Evolutionary conservation across 192 early-diverging fungal genomes (phyloP).

Genomic region (Anaeromyces robustus): DNA sequence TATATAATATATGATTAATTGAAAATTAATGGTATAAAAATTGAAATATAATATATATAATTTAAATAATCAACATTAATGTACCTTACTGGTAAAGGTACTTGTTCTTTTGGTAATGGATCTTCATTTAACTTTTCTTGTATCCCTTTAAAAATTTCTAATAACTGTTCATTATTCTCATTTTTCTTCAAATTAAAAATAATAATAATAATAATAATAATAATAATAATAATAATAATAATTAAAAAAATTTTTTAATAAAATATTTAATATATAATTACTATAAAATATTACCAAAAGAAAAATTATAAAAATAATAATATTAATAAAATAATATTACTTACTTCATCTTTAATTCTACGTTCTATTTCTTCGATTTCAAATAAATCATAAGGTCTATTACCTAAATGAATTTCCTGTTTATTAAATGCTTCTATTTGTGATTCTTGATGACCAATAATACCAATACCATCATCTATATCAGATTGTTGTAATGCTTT

Average conservation of each 20-base stretch:
- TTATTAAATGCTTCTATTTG: slow-evolving; percentile 69
- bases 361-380: slow-evolving; percentile 72
- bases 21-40: background rate
- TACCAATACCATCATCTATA: slow-evolving; percentile 49
- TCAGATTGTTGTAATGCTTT: slow-evolving; percentile 13
- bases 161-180: slow-evolving; percentile 15
- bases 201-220: slow-evolving; percentile 4
- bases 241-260: background rate
- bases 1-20: background rate
- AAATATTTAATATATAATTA: no score
- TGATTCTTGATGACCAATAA: slow-evolving; percentile 49
- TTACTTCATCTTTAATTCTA: slow-evolving; percentile 49
- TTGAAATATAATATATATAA: background rate
- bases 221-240: slow-evolving; percentile 8
- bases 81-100: slow-evolving; percentile 56
- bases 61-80: slow-evolving; percentile 2
- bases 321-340: background rate
- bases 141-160: slow-evolving; percentile 36
- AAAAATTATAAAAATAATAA: slow-evolving; percentile 5
- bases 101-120: slow-evolving; percentile 36
- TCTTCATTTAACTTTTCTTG: slow-evolving; percentile 44
- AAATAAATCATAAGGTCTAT: slow-evolving; percentile 47
- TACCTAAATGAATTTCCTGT: slow-evolving; percentile 58
- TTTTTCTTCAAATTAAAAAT: slow-evolving; percentile 1
- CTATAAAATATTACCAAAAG: no score